Evolutionary conservation across 139 green algal genomes (phyloP).

Genomic region (Monoraphidium neglectum): DNA sequence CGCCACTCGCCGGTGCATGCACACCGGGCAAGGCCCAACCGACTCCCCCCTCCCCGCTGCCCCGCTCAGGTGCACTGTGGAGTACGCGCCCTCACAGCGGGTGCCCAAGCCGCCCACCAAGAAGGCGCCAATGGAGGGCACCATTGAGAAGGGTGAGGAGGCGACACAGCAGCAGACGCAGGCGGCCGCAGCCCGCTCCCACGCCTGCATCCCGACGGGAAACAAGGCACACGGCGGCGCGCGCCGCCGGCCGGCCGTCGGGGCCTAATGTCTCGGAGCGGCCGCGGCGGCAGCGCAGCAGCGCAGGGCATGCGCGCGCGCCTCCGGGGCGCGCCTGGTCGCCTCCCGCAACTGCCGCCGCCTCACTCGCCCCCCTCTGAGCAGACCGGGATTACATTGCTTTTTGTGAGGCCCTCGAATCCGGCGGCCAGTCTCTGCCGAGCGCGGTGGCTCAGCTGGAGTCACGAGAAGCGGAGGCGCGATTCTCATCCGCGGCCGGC

Average conservation of each 20-base stretch:
- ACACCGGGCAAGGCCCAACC: no score
- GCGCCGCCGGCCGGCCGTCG: neutral
- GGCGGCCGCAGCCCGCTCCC: neutral
- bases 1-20: neutral
- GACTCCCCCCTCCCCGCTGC: no score
- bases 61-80: conserved; percentile 65
- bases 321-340: no score
- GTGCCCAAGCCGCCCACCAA: conserved; percentile 48
- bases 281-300: no score
- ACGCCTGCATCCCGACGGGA: neutral
- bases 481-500: neutral
- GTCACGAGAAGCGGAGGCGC: conserved; percentile 11
- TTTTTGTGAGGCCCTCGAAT: conserved; percentile 58
- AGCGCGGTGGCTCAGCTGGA: conserved; percentile 49
- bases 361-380: neutral
- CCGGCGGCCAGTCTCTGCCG: conserved; percentile 43
- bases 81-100: conserved; percentile 78
- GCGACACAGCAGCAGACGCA: no score
- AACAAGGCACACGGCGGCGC: neutral
- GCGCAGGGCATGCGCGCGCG: no score
- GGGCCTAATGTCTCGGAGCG: no score
- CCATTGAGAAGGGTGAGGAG: conserved; percentile 63
- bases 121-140: conserved; percentile 63
- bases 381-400: conserved; percentile 70
- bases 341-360: neutral